Evolutionary conservation across 2,329 filamentous ascomycete genomes (phyloP), one percentile per base, ranked within the genome.

Genomic region (Metarhizium robertsii): DNA sequence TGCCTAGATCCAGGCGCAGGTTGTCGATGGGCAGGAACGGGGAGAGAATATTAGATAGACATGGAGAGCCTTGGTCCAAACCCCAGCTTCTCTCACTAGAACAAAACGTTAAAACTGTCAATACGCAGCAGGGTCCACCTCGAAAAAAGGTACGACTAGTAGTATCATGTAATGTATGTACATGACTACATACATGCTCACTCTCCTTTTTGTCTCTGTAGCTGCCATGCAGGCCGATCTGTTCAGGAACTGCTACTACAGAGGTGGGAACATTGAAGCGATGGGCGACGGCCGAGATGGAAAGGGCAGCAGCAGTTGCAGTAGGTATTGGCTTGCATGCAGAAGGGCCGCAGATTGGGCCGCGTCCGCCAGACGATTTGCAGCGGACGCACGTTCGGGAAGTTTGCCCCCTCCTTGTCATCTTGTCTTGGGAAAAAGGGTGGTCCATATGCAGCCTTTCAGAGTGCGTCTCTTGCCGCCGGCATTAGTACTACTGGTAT

Each of bases 401-500:
- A 61, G 61, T 61, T 64, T 62, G 58, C 58, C 57, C 42, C 32
- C 51, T 32, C 48, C 25, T 51, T 46, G 48, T 56, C 47, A 38
- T 47, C 42, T 29, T 57, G 51, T 53, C 54, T 58, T 58, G 59
- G 18, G 20, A n/a, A 48, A 34, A 16, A 6, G 25, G 25, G 18
- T 30, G 45, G 11, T 30, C 45, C 45, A 48, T 48, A 48, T 48
- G 63, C 61, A 64, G 65, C 71, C 70, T 73, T 72, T 73, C 69
- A 72, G 62, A 64, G 64, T 58, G 65, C 64, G 62, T 60, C 64
- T 67, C 61, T 73, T 71, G 65, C 69, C 71, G 71, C 71, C 68
- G 45, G 45, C 20, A 14, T 48, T 45, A 20, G 16, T 25, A 45
- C 13, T 42, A 4, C 25, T 25, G 3, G 3, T 42, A 4, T 3